Evolutionary conservation across 768 basidiomycete genomes (phyloP).

Genomic region (Trametes cubensis): DNA sequence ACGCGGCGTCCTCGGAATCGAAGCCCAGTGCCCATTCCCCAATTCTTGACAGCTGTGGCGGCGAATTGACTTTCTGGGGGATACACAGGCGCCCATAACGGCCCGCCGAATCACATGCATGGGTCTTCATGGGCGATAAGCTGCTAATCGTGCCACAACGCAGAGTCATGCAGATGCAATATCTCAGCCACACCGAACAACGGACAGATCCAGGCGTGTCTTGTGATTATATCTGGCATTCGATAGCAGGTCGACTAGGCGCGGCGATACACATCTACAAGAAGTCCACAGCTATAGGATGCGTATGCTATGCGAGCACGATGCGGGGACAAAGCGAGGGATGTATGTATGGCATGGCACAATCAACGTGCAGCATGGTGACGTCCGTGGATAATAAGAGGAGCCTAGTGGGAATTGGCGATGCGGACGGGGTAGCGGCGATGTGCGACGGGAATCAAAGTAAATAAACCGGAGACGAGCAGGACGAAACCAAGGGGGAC

Average conservation of each 20-base stretch:
- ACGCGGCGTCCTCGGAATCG: not conserved
- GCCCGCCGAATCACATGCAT: constrained; percentile 6
- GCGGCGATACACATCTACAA: constrained; percentile 20
- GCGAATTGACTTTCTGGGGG: not conserved
- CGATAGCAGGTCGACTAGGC: constrained; percentile 22
- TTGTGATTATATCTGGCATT: constrained; percentile 12
- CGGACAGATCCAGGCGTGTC: not conserved
- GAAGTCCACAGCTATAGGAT: constrained; percentile 20
- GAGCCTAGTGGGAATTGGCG: too few relatives aligned
- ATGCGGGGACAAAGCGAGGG: constrained; percentile 19
- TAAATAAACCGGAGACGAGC: not conserved
- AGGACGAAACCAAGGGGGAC: not conserved
- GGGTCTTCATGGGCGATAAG: not conserved
- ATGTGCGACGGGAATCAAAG: not conserved
- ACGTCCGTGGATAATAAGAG: not conserved
- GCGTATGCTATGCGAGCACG: constrained; percentile 21
- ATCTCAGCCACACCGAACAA: not conserved
- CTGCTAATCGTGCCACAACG: not conserved
- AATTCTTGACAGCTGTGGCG: constrained; percentile 3
- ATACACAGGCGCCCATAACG: constrained; percentile 14
- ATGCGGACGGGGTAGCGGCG: not conserved
- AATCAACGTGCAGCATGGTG: constrained; percentile 2
- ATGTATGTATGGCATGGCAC: constrained; percentile 13
- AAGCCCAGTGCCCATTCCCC: not conserved
- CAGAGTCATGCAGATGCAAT: not conserved